phyloP scores from a whole-genome alignment of 1,284 basidiomycete genomes.

The Paramarasmius palmivorus region DNA sequence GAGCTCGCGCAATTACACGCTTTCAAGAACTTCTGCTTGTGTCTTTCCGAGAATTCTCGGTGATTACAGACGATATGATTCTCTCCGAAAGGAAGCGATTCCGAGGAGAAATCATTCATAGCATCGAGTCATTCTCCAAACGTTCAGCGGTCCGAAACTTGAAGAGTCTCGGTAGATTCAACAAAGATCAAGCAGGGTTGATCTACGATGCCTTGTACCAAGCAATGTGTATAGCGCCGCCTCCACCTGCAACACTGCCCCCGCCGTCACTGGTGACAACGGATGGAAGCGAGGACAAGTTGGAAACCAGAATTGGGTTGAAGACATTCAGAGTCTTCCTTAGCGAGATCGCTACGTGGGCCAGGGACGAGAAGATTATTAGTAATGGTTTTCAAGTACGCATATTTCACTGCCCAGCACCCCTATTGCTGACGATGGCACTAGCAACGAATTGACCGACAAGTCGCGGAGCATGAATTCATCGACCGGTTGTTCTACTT shows the following conservation, averaged over 20 bases:
- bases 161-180: constrained; percentile 78
- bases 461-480: constrained; percentile 82
- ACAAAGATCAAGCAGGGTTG: constrained; percentile 87
- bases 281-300: constrained; percentile 61
- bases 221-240: constrained; percentile 80
- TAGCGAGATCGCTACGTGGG: constrained; percentile 95
- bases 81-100: constrained; percentile 84
- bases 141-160: constrained; percentile 93
- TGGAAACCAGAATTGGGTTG: constrained; percentile 87
- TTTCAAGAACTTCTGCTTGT: constrained; percentile 97
- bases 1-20: constrained; percentile 92
- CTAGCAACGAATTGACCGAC: constrained; percentile 78
- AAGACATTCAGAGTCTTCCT: constrained; percentile 90
- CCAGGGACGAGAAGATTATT: constrained; percentile 92
- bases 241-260: constrained; percentile 49
- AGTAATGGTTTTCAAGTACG: constrained; percentile 87
- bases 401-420: not conserved
- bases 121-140: constrained; percentile 95
- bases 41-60: constrained; percentile 96
- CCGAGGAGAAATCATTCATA: constrained; percentile 89
- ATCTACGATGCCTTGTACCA: constrained; percentile 92
- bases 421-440: not conserved
- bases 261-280: constrained; percentile 53
- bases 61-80: constrained; percentile 97
- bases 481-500: constrained; percentile 84